These are phyloP conservation scores for Cyberlindnera galapagoensis DNA, from an alignment of 805 yeast genomes.

Conservation along the genomic window DNA sequence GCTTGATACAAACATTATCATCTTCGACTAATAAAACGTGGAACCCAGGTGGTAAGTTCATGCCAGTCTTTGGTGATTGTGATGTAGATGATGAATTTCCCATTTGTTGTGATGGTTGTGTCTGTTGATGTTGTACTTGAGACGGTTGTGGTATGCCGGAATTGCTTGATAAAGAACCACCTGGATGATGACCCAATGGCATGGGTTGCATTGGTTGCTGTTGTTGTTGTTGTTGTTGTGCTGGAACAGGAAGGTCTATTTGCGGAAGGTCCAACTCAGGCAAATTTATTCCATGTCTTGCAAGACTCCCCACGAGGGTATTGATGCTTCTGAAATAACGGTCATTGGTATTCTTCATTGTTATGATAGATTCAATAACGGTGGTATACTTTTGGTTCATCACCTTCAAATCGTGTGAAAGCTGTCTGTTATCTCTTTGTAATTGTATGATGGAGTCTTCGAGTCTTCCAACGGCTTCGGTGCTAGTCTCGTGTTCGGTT, in stretches of 20 bases:
- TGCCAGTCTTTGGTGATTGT: conserved; percentile 11
- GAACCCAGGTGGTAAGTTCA: conserved; percentile 36
- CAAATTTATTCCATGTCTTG: conserved; percentile 58
- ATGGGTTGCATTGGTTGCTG: conserved; percentile 13
- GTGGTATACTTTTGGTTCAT: conserved; percentile 56
- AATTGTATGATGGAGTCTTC: conserved; percentile 15
- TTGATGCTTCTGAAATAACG: conserved; percentile 47
- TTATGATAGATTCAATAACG: conserved; percentile 52
- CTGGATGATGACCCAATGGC: too few species aligned
- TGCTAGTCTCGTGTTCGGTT: conserved; percentile 20
- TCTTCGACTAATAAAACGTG: conserved; percentile 77
- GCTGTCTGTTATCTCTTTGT: conserved; percentile 27
- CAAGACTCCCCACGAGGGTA: conserved; percentile 40
- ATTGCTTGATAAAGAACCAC: too few species aligned
- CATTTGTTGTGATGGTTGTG: conserved; percentile 8
- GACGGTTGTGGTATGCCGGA: conserved; percentile 4
- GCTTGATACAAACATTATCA: conserved; percentile 73
- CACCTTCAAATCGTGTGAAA: conserved; percentile 31
- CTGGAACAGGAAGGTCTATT: conserved; percentile 5
- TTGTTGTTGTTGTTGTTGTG: conserved; percentile 5
- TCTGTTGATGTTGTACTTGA: conserved; percentile 2
- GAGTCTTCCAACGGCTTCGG: conserved; percentile 12
- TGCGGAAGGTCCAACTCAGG: conserved; percentile 56
- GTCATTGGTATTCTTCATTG: conserved; percentile 51
- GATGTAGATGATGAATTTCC: conserved; percentile 3